Conservation (phyloP, 805 yeast species). For the Kuraishia cidri region DNA sequence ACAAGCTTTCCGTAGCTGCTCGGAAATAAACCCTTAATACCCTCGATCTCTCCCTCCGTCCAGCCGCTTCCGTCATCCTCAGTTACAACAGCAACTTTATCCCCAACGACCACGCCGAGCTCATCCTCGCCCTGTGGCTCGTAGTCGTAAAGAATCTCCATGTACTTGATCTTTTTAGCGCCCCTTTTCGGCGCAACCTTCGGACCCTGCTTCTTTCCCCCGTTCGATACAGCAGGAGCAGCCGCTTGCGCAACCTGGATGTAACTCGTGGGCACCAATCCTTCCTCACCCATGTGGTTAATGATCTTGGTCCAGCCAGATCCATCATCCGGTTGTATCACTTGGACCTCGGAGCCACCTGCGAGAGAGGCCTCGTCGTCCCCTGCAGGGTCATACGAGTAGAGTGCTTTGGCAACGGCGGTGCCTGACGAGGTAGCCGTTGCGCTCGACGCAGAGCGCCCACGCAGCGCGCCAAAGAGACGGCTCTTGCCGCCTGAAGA, state of each 20-base stretch:
- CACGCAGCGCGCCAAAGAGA: slow-evolving; percentile 27
- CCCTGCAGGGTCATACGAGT: slow-evolving; percentile 58
- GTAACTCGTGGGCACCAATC: slow-evolving; percentile 83
- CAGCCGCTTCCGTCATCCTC: slow-evolving; percentile 84
- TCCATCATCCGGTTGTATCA: slow-evolving; percentile 71
- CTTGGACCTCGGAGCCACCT: slow-evolving; percentile 51
- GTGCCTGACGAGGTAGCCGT: slow-evolving; percentile 7
- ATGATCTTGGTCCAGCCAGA: slow-evolving; percentile 82
- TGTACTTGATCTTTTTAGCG: slow-evolving; percentile 52
- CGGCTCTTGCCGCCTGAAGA: slow-evolving; percentile 13
- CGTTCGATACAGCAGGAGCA: no score
- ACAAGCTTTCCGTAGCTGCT: slow-evolving; percentile 75
- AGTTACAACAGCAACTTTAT: slow-evolving; percentile 54
- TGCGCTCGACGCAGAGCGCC: slow-evolving; percentile 15
- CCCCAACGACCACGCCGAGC: slow-evolving; percentile 63
- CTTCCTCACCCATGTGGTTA: slow-evolving; percentile 38
- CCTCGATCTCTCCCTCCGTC: slow-evolving; percentile 84
- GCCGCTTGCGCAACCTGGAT: no score
- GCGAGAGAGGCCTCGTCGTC: slow-evolving; percentile 62
- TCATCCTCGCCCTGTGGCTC: slow-evolving; percentile 77
- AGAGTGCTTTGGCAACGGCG: slow-evolving; percentile 43
- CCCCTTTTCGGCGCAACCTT: slow-evolving; percentile 75
- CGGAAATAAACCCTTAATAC: slow-evolving; percentile 66
- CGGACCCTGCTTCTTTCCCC: slow-evolving; percentile 49
- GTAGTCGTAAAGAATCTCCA: slow-evolving; percentile 70